Percentiles rank a stretch among this genome's conserved stretches.
Evolutionary conservation across 306 rosid species (phyloP).

Genomic region (Dalbergia cochinchinensis): DNA sequence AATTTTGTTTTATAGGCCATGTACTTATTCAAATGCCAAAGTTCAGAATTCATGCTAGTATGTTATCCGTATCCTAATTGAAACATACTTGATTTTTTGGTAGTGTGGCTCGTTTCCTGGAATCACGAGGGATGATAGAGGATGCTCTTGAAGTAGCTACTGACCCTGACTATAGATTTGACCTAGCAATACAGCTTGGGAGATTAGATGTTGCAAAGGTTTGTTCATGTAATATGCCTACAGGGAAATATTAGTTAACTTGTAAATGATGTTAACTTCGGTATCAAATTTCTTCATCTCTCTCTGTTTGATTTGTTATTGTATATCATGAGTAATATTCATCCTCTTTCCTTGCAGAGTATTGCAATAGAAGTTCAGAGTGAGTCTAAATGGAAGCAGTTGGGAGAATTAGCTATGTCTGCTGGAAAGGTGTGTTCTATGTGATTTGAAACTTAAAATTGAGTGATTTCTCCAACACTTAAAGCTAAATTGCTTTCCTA

Average conservation of each 20-base stretch:
- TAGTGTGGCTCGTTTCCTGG: conserved; percentile 98
- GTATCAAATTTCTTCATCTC: conserved; percentile 17
- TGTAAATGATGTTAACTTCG: conserved; percentile 33
- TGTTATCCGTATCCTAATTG: conserved; percentile 46
- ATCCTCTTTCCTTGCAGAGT: conserved; percentile 56
- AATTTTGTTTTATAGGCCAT: conserved; percentile 21
- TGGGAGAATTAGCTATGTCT: conserved; percentile 99
- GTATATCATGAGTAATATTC: conserved; percentile 28
- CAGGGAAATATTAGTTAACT: conserved; percentile 25
- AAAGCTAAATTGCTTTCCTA: conserved; percentile 8
- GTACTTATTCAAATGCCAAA: conserved; percentile 25
- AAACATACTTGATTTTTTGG: conserved; percentile 39
- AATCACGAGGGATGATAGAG: conserved; percentile 98
- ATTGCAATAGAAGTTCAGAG: conserved; percentile 85
- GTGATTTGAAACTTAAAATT: conserved; percentile 35
- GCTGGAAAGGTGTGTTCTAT: conserved; percentile 72
- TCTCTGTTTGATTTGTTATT: conserved; percentile 36
- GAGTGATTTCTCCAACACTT: conserved; percentile 13
- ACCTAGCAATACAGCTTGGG: conserved; percentile 94
- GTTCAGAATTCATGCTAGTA: conserved; percentile 6
- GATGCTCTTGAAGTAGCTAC: conserved; percentile 98
- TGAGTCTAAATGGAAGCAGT: conserved; percentile 98
- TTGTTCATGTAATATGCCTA: conserved; percentile 42
- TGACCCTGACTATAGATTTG: conserved; percentile 97
- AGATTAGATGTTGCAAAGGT: conserved; percentile 95